Evolutionary conservation across 441 rosid genomes (phyloP), one percentile per base, ranked within the genome.

Genomic region (Viola pubescens): DNA sequence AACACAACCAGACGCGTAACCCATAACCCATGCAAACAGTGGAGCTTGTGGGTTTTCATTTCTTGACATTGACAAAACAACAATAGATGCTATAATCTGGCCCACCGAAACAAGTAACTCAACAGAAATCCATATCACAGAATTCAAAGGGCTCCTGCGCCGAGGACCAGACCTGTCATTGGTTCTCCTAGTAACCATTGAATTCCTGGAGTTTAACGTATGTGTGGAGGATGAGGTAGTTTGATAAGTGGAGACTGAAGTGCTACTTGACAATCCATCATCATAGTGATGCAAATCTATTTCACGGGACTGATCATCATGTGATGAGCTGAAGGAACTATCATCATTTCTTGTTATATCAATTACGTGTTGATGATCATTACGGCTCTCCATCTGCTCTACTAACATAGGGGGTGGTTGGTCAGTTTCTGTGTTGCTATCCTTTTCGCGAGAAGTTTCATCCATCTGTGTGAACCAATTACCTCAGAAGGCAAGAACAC

Each of bases 1-100:
- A 61, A 90, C 70, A 70, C 99, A 94, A 46, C 99, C 99, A 67
- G 82, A 80, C 12, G 97, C 90, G 76, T 94, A 94, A 64, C 95
- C 97, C 40, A 94, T 82, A 40, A 94, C 77, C 99, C 99, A 94
- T 12, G 76, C 77, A 57, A 81, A 77, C 67, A 94, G 67, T 7
- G 97, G 99, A 7, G 96, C 80, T 51, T 61, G 89, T 5, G 94
- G 89, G 63, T 82, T 76, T 69, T 94, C 97, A 70, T 84, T 66
- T 70, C 84, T 86, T 0, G 96, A 86, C 74, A 81, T 59, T 37
- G 91, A 77, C 73, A 86, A 75, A 54, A 94, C 94, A 50, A 88
- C 76, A 54, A 85, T 45, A n/a, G 99, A 84, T 37, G 97, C 96
- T 65, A 85, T 66, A 71, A 94, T 85, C 78, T 94, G 99, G 65